These are phyloP conservation scores for Lentinula edodes DNA, from an alignment of 768 basidiomycete species.

Conservation along the genomic window DNA sequence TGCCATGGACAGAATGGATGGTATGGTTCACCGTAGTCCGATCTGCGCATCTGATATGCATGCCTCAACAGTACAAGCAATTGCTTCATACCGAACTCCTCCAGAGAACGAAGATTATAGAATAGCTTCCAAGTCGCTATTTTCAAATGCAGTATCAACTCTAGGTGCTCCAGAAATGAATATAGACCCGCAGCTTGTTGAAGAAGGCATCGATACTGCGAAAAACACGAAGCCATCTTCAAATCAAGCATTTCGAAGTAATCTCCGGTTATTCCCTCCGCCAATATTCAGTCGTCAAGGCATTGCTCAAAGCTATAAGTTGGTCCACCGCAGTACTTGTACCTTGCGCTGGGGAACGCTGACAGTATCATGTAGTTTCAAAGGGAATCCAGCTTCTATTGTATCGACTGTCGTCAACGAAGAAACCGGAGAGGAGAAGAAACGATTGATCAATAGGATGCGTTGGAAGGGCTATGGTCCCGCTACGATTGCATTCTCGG, in stretches of 20 bases:
- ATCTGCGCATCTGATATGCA: neutral
- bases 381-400: constrained; percentile 71
- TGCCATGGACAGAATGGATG: constrained; percentile 78
- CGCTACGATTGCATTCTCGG: constrained; percentile 61
- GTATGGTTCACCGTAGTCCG: constrained; percentile 30
- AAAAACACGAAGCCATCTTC: neutral
- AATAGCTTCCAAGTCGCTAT: constrained; percentile 20
- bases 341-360: neutral
- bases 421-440: constrained; percentile 75
- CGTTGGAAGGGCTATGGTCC: constrained; percentile 86
- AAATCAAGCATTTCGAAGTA: constrained; percentile 30
- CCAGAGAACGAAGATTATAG: constrained; percentile 63
- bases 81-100: constrained; percentile 66
- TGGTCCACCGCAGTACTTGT: constrained; percentile 9
- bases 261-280: constrained; percentile 77
- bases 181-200: constrained; percentile 46
- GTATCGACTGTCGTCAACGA: constrained; percentile 61
- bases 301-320: constrained; percentile 82
- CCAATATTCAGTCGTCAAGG: constrained; percentile 83
- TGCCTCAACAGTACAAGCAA: constrained; percentile 54
- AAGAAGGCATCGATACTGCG: constrained; percentile 9
- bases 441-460: constrained; percentile 77
- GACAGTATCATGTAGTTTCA: constrained; percentile 46
- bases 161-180: constrained; percentile 25
- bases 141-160: constrained; percentile 14